phyloP scores from a whole-genome alignment of 306 rosid genomes.

The Astragalus membranaceus region DNA sequence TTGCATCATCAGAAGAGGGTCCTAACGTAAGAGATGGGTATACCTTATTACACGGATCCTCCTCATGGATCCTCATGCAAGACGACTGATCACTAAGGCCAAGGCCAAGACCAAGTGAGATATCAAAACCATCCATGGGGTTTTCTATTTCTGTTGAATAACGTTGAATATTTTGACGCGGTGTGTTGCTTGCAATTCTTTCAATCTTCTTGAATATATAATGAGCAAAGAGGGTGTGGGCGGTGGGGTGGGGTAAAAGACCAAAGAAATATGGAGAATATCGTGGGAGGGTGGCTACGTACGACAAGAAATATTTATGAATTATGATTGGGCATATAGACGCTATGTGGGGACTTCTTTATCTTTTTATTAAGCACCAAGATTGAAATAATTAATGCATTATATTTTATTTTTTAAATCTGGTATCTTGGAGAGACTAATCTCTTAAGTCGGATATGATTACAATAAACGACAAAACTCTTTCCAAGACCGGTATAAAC shows the following conservation, averaged over 20 bases:
- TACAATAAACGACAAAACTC: too few species aligned
- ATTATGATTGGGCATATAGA: not conserved
- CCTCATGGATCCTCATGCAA: slow-evolving; percentile 14
- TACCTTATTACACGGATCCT: slow-evolving; percentile 23
- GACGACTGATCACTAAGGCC: not conserved
- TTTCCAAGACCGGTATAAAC: too few species aligned
- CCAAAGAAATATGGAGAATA: not conserved
- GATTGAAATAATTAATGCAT: not conserved
- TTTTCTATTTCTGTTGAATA: not conserved
- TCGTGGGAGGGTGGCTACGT: not conserved
- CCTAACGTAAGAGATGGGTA: slow-evolving; percentile 62
- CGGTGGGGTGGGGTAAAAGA: not conserved
- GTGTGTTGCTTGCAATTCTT: not conserved
- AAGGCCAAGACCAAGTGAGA: slow-evolving; percentile 48
- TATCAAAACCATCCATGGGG: slow-evolving; percentile 42
- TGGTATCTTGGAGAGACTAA: too few species aligned
- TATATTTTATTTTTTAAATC: too few species aligned
- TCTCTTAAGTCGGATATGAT: too few species aligned
- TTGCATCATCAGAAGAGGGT: slow-evolving; percentile 19
- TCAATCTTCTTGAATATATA: not conserved
- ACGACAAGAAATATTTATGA: not conserved
- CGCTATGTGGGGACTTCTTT: slow-evolving; percentile 19
- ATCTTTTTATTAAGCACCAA: slow-evolving; percentile 17
- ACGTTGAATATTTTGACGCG: not conserved
- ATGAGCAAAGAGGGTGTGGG: not conserved